Evolutionary conservation across 495 filamentous ascomycete species (phyloP).

Genomic region (Lasiosphaeris hirsuta): DNA sequence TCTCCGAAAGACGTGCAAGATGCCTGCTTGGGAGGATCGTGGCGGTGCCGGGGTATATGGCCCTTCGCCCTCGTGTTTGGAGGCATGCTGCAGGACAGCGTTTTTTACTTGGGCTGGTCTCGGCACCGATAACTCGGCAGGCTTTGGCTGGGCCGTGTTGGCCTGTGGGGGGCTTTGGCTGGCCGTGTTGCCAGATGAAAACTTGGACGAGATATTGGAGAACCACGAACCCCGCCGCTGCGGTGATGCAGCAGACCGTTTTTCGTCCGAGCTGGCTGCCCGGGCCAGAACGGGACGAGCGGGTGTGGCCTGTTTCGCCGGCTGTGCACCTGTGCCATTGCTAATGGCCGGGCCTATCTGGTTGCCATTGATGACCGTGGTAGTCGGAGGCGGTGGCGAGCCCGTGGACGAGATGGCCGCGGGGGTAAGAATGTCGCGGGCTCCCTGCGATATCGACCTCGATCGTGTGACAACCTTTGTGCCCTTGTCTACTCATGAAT

Average conservation of each 20-base stretch:
- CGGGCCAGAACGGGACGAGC: conserved; percentile 31
- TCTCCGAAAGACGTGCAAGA: conserved; percentile 77
- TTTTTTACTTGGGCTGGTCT: conserved; percentile 50
- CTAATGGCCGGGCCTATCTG: conserved; percentile 4
- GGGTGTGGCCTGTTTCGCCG: conserved; percentile 20
- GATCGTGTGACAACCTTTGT: conserved; percentile 17
- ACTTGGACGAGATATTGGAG: conserved; percentile 86
- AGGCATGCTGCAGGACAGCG: conserved; percentile 50
- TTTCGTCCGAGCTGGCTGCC: conserved; percentile 36
- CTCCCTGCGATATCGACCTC: conserved; percentile 23
- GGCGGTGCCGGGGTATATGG: conserved; percentile 68
- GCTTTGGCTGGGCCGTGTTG: conserved; percentile 43
- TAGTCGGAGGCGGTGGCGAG: neutral
- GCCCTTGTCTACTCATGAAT: conserved; percentile 19
- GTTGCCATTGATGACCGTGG: conserved; percentile 11
- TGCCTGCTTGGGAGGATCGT: conserved; percentile 61
- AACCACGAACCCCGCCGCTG: conserved; percentile 82
- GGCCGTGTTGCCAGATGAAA: conserved; percentile 62
- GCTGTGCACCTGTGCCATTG: neutral
- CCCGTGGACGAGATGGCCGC: neutral
- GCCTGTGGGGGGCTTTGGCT: conserved; percentile 42
- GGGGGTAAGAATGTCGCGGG: conserved; percentile 15
- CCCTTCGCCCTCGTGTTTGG: conserved; percentile 48
- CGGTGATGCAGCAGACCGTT: conserved; percentile 25
- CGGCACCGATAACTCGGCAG: conserved; percentile 55